Base-by-base conservation (phyloP, 768 basidiomycete species). In the Leucocoprinus sp. region DNA sequence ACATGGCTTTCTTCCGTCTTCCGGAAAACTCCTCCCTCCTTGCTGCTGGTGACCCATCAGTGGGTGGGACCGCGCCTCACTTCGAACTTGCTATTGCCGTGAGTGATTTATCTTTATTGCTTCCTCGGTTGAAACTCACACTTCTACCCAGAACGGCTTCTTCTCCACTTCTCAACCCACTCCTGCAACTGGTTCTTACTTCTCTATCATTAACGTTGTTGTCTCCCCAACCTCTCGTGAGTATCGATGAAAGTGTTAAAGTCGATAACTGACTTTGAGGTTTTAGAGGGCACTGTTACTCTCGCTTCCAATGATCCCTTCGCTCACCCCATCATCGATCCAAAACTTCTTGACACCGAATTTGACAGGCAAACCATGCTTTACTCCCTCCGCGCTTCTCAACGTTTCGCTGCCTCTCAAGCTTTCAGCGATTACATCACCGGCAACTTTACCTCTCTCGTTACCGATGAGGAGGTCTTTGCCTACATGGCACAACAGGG, bases 191-290 rank as follows among this genome's bases (percentile, higher is more conserved):
- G 60, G 66, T 24, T 55, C 50, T 37, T 67, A 59, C 53, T 49
- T 67, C 40, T 57, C 59, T 3, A 48, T 64, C 9, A 47, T 52
- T 14, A 42, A 52, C 18, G 55, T 50, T 9, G 45, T 66, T 2
- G 54, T 64, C n/a, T 60, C 62, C 7, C 66, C 67, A 6, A 58
- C 62, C 4, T 65, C 67, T 26, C 63, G 67, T 66, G 53, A 50
- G 59, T 54, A n/a, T n/a, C n/a, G n/a, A n/a, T n/a, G n/a, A n/a
- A n/a, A n/a, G n/a, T n/a, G n/a, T n/a, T n/a, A n/a, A n/a, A n/a
- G n/a, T n/a, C n/a, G n/a, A n/a, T n/a, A 21, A 7, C 27, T 19
- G n/a, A 24, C 19, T n/a, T n/a, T n/a, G n/a, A n/a, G n/a, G n/a
- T n/a, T n/a, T 31, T 8, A 48, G 46, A 40, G 14, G 60, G 60